Base-by-base conservation (phyloP, 495 filamentous ascomycete genomes). In the Darksidea phi region DNA sequence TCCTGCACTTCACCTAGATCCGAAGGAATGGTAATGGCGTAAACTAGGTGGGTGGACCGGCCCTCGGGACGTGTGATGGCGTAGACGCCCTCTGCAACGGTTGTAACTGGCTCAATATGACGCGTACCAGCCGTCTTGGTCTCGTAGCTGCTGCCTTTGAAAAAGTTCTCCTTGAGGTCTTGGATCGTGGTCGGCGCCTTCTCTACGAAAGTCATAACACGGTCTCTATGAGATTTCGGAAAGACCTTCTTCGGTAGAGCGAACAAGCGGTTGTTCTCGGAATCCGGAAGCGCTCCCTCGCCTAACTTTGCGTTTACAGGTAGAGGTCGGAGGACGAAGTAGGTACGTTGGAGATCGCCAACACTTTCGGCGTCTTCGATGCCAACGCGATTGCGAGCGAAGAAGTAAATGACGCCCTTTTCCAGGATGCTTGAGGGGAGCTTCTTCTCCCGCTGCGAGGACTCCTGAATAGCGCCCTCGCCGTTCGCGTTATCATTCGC, bases 321-420 rank as follows among this genome's bases (percentile, higher is more conserved):
- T 7, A 93, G 76, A 0, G 93, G 91, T 8, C 89, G 85, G 1
- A 97, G 82, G 28, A 96, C 79, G 59, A 96, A 84, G 73, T 90
- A 94, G 67, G 82, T 90, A 20, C 41, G 41, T 13, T 43, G 41
- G 41, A 43, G 41, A 43, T 43, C 41, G 41, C 41, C 41, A 13
- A 91, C 74, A 57, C 79, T 73, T n/a, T 85, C 79, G 10, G 92
- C 86, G 11, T 90, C 82, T 12, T 90, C 81, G 18, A 89, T 79
- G 54, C 81, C 82, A 52, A 96, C 89, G 23, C 90, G 85, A 10
- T 83, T 83, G 42, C 91, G 86, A 70, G 86, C 86, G 78, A 96
- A 96, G 81, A 96, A 95, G 78, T 96, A 96, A 63, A 97, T 88
- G 63, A 96, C 81, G 2, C 92, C 93, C 66, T 96, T 96, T 68